Conservation (phyloP, 2,329 filamentous ascomycete species). For the Sporothrix curviconia region DNA sequence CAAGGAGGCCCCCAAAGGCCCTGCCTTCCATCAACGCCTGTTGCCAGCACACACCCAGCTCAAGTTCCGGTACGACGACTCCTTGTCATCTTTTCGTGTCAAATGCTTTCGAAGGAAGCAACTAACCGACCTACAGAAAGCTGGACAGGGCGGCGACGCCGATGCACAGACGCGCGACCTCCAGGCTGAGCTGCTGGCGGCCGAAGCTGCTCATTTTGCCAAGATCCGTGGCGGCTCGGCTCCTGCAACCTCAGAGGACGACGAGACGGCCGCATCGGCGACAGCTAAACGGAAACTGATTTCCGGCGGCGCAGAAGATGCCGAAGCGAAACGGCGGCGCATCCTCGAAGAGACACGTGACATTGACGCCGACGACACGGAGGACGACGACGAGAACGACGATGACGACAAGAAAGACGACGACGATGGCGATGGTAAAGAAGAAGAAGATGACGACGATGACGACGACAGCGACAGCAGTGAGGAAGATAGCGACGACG, state of each 20-base stretch:
- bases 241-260: constrained; percentile 30
- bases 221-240: constrained; percentile 64
- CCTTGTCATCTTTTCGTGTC: no score
- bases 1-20: constrained; percentile 88
- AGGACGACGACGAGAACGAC: constrained; percentile 53
- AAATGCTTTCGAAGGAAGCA: no score
- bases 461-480: constrained; percentile 52
- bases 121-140: no score
- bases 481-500: constrained; percentile 62
- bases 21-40: constrained; percentile 92
- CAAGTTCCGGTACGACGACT: constrained; percentile 64
- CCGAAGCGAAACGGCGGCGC: constrained; percentile 74
- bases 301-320: constrained; percentile 26
- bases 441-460: constrained; percentile 69
- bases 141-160: constrained; percentile 81
- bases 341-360: constrained; percentile 84
- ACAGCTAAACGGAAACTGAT: constrained; percentile 17
- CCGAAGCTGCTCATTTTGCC: constrained; percentile 79
- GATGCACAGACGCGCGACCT: constrained; percentile 62
- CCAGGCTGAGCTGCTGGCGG: constrained; percentile 79
- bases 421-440: constrained; percentile 58
- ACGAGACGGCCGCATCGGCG: constrained; percentile 30
- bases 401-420: constrained; percentile 50
- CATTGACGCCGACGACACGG: constrained; percentile 65
- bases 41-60: constrained; percentile 89